Evolutionary conservation across 176 grass and related monocot species (phyloP).

Genomic region (Avena insularis): DNA sequence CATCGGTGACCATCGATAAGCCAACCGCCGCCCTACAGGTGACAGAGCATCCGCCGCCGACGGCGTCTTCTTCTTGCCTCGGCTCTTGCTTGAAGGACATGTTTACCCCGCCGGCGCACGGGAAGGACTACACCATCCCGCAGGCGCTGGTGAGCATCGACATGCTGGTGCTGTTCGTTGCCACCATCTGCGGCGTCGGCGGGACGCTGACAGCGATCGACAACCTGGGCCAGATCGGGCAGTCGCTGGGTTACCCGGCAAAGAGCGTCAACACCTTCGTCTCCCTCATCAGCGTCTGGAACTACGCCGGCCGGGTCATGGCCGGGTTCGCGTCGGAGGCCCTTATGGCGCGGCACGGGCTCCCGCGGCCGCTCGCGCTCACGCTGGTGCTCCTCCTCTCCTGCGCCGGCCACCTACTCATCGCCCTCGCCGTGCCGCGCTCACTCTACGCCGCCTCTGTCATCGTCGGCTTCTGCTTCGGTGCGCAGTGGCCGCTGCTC

Average conservation of each 20-base stretch:
- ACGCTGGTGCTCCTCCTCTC: constrained; percentile 8
- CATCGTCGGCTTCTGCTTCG: constrained; percentile 65
- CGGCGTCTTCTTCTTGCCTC: background rate
- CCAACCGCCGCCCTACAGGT: background rate
- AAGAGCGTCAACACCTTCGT: too few species aligned
- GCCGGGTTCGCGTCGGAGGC: constrained; percentile 43
- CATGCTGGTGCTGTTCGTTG: constrained; percentile 40
- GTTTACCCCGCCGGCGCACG: constrained; percentile 48
- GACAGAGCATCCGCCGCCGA: constrained; percentile 3
- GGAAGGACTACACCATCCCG: constrained; percentile 33
- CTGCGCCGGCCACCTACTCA: background rate
- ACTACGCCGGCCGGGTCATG: too few species aligned
- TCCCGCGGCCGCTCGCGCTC: background rate
- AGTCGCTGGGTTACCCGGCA: too few species aligned
- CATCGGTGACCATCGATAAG: constrained; percentile 30
- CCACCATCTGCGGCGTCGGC: too few species aligned
- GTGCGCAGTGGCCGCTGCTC: constrained; percentile 76
- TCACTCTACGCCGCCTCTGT: background rate
- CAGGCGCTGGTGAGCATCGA: constrained; percentile 56
- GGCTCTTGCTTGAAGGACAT: constrained; percentile 30
- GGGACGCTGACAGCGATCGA: too few species aligned
- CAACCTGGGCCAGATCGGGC: too few species aligned
- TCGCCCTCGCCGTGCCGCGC: background rate
- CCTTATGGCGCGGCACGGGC: background rate
- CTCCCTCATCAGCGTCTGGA: too few species aligned